Evolutionary conservation across 345 rosid genomes (phyloP).

Genomic region (Eucalyptus rudis): DNA sequence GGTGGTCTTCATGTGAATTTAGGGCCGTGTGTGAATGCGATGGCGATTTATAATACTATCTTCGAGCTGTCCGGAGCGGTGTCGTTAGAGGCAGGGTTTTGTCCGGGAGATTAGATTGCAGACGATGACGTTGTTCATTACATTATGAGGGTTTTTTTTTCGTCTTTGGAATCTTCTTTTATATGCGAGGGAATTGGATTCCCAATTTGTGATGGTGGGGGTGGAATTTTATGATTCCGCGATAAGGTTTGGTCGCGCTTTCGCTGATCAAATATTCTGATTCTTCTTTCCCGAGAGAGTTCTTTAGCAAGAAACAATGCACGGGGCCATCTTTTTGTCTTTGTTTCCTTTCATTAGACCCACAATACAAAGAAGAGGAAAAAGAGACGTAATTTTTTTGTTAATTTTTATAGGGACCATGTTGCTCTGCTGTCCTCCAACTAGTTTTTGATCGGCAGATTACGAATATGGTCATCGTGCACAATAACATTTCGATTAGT

Average conservation of each 20-base stretch:
- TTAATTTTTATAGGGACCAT: neutral
- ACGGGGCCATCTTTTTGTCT: neutral
- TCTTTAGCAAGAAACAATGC: neutral
- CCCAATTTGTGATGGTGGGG: neutral
- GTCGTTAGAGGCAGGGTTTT: neutral
- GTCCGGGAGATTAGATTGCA: neutral
- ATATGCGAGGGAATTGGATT: neutral
- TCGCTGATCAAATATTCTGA: neutral
- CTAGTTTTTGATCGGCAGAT: neutral
- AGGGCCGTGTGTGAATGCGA: neutral
- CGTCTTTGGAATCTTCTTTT: neutral
- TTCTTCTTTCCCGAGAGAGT: neutral
- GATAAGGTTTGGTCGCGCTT: neutral
- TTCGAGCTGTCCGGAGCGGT: neutral
- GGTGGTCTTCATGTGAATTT: neutral
- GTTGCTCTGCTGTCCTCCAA: neutral
- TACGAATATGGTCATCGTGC: neutral
- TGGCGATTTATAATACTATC: neutral
- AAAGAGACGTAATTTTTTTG: neutral
- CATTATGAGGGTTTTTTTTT: neutral
- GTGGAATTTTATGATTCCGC: neutral
- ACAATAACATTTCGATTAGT: neutral
- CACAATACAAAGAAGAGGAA: neutral
- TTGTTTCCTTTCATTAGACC: neutral
- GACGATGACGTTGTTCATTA: neutral